phyloP scores from a whole-genome alignment of 176 grass and related monocot genomes.

The Oryza rufipogon region DNA sequence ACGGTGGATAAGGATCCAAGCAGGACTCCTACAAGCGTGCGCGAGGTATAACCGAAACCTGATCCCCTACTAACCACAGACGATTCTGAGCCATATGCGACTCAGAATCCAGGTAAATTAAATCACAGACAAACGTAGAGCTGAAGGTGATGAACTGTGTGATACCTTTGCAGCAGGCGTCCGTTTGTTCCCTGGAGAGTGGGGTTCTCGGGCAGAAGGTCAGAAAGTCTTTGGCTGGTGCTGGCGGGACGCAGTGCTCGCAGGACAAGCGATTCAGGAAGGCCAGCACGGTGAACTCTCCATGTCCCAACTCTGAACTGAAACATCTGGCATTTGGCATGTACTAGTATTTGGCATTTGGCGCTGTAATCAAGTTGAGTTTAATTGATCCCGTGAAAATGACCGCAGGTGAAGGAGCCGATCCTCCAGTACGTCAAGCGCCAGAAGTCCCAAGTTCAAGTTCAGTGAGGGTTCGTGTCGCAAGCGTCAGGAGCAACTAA shows the following conservation, averaged over 20 bases:
- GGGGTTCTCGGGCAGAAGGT: constrained; percentile 66
- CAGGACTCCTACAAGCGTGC: constrained; percentile 66
- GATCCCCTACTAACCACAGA: not conserved
- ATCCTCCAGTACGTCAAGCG: constrained; percentile 79
- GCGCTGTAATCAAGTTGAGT: not conserved
- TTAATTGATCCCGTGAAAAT: constrained; percentile 31
- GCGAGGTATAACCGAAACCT: constrained; percentile 49
- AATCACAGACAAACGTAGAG: not conserved
- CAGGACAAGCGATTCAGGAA: constrained; percentile 80
- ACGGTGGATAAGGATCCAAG: constrained; percentile 58
- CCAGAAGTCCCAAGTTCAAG: constrained; percentile 54
- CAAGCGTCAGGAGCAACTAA: not conserved
- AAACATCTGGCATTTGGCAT: not conserved
- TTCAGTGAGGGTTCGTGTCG: constrained; percentile 30
- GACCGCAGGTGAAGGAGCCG: constrained; percentile 68
- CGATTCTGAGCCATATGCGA: not conserved
- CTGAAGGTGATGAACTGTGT: not conserved
- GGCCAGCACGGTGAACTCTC: constrained; percentile 68
- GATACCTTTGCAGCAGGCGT: constrained; percentile 47
- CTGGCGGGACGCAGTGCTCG: constrained; percentile 42
- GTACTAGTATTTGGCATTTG: not conserved
- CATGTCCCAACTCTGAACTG: constrained; percentile 8
- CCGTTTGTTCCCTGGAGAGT: constrained; percentile 71
- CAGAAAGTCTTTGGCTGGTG: constrained; percentile 34
- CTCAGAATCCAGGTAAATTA: not conserved